Conservation (phyloP, 805 yeast genomes). For the Kodamaea kakaduensis region DNA sequence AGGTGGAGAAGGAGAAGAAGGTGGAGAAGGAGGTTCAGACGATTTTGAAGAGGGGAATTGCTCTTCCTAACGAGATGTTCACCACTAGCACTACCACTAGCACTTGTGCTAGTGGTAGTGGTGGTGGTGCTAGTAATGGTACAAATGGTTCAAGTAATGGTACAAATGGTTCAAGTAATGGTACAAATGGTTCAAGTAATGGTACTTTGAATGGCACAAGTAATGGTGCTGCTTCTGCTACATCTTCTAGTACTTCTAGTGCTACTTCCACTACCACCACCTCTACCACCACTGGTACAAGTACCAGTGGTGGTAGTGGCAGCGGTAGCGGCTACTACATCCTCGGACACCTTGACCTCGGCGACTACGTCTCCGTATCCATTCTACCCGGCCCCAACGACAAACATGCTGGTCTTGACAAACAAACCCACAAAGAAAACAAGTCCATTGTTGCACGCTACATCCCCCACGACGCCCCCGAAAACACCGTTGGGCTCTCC, state of each 20-base stretch:
- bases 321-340: slow-evolving; percentile 34
- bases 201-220: slow-evolving; percentile 10
- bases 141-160: too few species aligned
- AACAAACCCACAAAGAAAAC: slow-evolving; percentile 27
- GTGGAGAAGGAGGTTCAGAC: slow-evolving; percentile 31
- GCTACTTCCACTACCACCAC: too few species aligned
- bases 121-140: too few species aligned
- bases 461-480: slow-evolving; percentile 32
- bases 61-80: slow-evolving; percentile 50
- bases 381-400: slow-evolving; percentile 48
- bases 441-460: slow-evolving; percentile 50
- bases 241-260: too few species aligned
- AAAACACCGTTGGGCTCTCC: slow-evolving; percentile 51
- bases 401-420: slow-evolving; percentile 13
- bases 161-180: too few species aligned
- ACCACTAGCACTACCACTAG: too few species aligned
- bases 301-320: too few species aligned
- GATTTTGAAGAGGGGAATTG: slow-evolving; percentile 48
- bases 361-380: slow-evolving; percentile 48
- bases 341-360: slow-evolving; percentile 38
- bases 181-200: too few species aligned
- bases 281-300: too few species aligned
- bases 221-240: too few species aligned
- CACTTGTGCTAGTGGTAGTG: too few species aligned
- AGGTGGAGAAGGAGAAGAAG: slow-evolving; percentile 14